These are phyloP conservation scores for Nakazawaea populi DNA, from an alignment of 805 yeast genomes.

Conservation along the genomic window DNA sequence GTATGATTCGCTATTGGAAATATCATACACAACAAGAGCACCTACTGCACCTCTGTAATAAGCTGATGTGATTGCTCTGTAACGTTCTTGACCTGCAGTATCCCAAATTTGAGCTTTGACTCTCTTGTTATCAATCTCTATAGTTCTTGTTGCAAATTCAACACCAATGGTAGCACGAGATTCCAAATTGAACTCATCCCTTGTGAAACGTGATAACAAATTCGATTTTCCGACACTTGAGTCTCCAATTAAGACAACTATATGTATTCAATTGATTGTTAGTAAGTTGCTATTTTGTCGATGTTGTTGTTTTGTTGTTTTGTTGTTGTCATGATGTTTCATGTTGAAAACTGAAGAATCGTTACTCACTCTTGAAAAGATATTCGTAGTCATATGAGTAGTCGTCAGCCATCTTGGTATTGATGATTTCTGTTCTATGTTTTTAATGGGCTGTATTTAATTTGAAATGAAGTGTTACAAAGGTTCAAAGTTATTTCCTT, in stretches of 20 bases:
- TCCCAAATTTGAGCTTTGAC: conserved; percentile 96
- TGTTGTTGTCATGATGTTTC: conserved; percentile 10
- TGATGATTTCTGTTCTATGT: too few relatives aligned
- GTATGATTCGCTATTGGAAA: conserved; percentile 82
- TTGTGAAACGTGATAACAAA: conserved; percentile 85
- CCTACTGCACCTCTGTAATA: conserved; percentile 98
- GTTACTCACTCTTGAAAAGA: conserved; percentile 63
- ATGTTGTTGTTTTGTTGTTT: background rate
- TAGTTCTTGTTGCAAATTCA: conserved; percentile 94
- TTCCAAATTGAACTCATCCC: conserved; percentile 93
- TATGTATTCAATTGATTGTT: too few relatives aligned
- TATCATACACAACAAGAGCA: conserved; percentile 92
- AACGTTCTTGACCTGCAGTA: conserved; percentile 98
- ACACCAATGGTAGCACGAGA: conserved; percentile 95
- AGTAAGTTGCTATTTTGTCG: too few relatives aligned
- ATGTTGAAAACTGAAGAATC: background rate
- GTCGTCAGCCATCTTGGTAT: conserved; percentile 47
- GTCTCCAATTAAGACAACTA: conserved; percentile 91
- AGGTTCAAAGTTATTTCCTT: too few relatives aligned
- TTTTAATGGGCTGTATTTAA: background rate
- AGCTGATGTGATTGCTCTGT: conserved; percentile 95
- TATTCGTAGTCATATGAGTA: conserved; percentile 82
- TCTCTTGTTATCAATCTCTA: conserved; percentile 78
- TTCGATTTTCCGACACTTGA: conserved; percentile 97
- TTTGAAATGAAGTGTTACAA: background rate